A percentile compares a stretch with the other conserved stretches of the same genome.
These are phyloP conservation scores for Salvia miltiorrhiza DNA, from an alignment of 257 asterid genomes.

Conservation along the genomic window DNA sequence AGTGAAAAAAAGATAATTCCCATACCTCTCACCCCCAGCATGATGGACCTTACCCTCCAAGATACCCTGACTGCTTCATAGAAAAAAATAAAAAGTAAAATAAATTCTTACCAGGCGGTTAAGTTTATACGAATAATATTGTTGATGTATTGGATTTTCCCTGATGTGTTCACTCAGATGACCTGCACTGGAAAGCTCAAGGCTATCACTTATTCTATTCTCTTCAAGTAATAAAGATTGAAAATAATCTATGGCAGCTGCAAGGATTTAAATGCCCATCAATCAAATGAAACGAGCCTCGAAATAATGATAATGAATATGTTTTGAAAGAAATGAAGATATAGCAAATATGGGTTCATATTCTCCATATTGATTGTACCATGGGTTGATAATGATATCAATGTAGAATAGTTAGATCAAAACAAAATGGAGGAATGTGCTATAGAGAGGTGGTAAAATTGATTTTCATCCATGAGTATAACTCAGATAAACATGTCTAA, in stretches of 20 bases:
- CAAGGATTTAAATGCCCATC: neutral
- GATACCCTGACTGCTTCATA: too few species aligned
- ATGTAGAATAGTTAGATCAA: neutral
- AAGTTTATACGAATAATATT: slow-evolving; percentile 69
- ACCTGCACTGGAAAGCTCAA: slow-evolving; percentile 69
- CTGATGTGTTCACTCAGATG: slow-evolving; percentile 65
- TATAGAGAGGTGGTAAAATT: neutral
- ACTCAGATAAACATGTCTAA: neutral
- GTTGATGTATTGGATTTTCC: slow-evolving; percentile 56
- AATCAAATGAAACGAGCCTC: too few species aligned
- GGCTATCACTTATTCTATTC: slow-evolving; percentile 20
- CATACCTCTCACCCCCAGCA: too few species aligned
- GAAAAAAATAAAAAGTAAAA: neutral
- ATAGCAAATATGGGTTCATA: neutral
- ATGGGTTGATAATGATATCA: neutral
- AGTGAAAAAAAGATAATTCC: too few species aligned
- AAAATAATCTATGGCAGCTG: slow-evolving; percentile 2
- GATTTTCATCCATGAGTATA: neutral
- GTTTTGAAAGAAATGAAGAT: neutral
- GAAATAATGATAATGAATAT: neutral
- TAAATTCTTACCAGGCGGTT: slow-evolving; percentile 59
- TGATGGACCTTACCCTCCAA: too few species aligned
- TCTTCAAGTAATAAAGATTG: neutral
- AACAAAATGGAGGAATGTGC: neutral
- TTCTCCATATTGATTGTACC: slow-evolving; percentile 10